Base-by-base conservation (phyloP, 75 land plant species). In the Azolla pinnata region DNA sequence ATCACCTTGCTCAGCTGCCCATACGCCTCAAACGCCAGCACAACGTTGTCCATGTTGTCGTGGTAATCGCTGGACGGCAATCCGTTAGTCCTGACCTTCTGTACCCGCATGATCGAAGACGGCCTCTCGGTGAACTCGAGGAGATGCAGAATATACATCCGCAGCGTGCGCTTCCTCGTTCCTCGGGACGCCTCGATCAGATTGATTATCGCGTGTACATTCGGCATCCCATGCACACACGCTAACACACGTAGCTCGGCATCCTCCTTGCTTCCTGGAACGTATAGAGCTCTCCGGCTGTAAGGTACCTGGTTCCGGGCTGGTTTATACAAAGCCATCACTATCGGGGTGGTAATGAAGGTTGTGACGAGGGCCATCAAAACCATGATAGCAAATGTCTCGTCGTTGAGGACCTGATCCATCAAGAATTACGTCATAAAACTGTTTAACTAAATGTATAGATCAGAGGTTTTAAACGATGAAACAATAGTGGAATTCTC, bases 41-140 rank as follows among this genome's bases (percentile, higher is more conserved):
- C 75, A 3, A 83, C 60, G 70, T 70, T 42, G 67, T 83, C 77
- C 0, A 72, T 74, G 12, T 44, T 56, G 7, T 4, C 10, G 29
- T 44, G n/a, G 44, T 21, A 4, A 20, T 80, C 73, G 70, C 75
- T 72, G 59, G 72, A 75, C 5, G 89, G 96, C 0, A 79, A 79
- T 1, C 96, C 96, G 45, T 90, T 83, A 25, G 65, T 69, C 24
- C 86, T 60, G 21, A 78, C 82, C 63, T 67, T 65, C 63, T 87
- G 79, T 0, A 81, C 82, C 81, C 80, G 76, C 56, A 69, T 33
- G 51, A 90, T 86, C 0, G 96, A 76, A 0, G 96, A 90, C 4
- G 86, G 71, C 10, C 96, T 63, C 69, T 90, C 96, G 5, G 90
- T 80, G 18, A 86, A 73, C 78, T 85, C 86, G 65, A 85, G 73